phyloP scores from a whole-genome alignment of 1,284 basidiomycete species.

The Fistulinella cinereoalba region DNA sequence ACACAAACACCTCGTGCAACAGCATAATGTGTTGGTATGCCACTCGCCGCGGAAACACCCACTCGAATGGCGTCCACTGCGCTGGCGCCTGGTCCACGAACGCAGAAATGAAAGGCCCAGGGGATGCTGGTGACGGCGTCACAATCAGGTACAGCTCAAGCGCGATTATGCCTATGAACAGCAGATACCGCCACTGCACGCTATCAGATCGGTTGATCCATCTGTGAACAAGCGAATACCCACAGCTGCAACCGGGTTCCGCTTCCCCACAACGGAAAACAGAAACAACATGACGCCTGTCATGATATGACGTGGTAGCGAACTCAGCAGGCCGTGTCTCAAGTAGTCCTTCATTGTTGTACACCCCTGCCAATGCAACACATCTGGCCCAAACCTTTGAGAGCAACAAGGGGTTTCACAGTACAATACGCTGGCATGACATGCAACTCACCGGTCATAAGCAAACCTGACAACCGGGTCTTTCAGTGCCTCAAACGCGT shows the following conservation, averaged over 20 bases:
- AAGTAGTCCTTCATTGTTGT: conserved; percentile 70
- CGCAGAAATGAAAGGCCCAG: neutral
- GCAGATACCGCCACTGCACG: conserved; percentile 79
- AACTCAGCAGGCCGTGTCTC: conserved; percentile 61
- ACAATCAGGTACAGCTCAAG: conserved; percentile 65
- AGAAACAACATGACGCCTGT: conserved; percentile 60
- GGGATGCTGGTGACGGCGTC: conserved; percentile 36
- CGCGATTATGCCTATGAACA: conserved; percentile 57
- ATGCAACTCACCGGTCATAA: conserved; percentile 66
- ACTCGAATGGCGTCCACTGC: conserved; percentile 39
- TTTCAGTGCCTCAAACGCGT: conserved; percentile 78
- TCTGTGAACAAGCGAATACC: conserved; percentile 33
- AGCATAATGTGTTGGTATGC: conserved; percentile 72
- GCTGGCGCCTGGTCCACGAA: conserved; percentile 31
- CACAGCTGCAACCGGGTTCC: conserved; percentile 64
- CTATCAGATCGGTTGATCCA: conserved; percentile 11
- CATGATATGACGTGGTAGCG: conserved; percentile 72
- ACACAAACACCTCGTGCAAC: conserved; percentile 74
- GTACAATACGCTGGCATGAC: neutral
- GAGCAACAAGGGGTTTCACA: neutral
- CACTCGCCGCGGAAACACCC: conserved; percentile 61
- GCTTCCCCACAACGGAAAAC: conserved; percentile 59
- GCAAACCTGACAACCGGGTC: conserved; percentile 81
- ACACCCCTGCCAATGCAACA: conserved; percentile 64
- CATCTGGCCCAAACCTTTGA: conserved; percentile 71